phyloP scores from a whole-genome alignment of 2,329 filamentous ascomycete genomes.

The Lizonia empirigonia region DNA sequence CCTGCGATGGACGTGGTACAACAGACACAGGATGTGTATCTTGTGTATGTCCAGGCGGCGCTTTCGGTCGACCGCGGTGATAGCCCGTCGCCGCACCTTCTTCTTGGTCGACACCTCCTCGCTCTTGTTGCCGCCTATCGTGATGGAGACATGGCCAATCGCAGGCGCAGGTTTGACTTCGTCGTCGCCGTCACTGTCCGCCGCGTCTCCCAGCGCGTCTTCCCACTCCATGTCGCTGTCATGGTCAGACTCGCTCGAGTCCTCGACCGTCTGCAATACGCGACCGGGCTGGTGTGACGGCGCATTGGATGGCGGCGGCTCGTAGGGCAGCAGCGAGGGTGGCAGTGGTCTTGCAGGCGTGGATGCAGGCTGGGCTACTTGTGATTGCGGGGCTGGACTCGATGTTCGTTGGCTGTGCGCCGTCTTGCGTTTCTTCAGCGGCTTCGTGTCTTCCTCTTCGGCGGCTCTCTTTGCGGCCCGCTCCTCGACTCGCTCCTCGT shows the following conservation, averaged over 20 bases:
- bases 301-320: slow-evolving; percentile 10
- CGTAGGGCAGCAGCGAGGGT: slow-evolving; percentile 17
- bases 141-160: slow-evolving; percentile 49
- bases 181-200: slow-evolving; percentile 32
- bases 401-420: slow-evolving; percentile 14
- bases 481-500: slow-evolving; percentile 49
- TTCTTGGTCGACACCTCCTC: slow-evolving; percentile 41
- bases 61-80: slow-evolving; percentile 63
- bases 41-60: slow-evolving; percentile 81
- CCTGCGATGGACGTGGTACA: slow-evolving; percentile 76
- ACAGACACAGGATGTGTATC: slow-evolving; percentile 79
- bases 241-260: slow-evolving; percentile 62
- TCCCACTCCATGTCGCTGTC: slow-evolving; percentile 68
- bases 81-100: slow-evolving; percentile 55
- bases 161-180: slow-evolving; percentile 39
- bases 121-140: slow-evolving; percentile 44
- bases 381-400: slow-evolving; percentile 5
- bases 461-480: slow-evolving; percentile 36
- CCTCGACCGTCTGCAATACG: slow-evolving; percentile 49
- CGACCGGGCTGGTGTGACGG: slow-evolving; percentile 21
- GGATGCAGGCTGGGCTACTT: background rate
- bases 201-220: slow-evolving; percentile 50
- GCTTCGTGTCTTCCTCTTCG: slow-evolving; percentile 40
- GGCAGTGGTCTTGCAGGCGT: slow-evolving; percentile 3
- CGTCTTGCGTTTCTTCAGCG: slow-evolving; percentile 48